Evolutionary conservation across 1,139 yeast genomes (phyloP).

Genomic region (Hansenula lynferdii): DNA sequence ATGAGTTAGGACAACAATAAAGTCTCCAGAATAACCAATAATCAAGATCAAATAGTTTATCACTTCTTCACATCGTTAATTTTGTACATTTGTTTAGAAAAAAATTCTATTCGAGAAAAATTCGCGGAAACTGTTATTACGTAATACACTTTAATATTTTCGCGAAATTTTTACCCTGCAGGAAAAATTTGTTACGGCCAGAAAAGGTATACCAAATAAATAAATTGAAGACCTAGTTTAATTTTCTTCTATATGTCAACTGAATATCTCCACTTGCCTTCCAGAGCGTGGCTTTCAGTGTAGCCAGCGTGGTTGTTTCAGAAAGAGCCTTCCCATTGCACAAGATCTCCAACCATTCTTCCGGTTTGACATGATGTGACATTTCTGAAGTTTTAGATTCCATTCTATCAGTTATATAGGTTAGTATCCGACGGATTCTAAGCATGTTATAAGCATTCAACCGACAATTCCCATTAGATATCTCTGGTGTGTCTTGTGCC

Average conservation of each 20-base stretch:
- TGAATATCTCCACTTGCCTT: slow-evolving; percentile 78
- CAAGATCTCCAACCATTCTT: slow-evolving; percentile 64
- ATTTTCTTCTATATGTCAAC: slow-evolving; percentile 49
- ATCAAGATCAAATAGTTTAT: no score
- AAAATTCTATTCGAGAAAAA: neutral
- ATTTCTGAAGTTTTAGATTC: slow-evolving; percentile 52
- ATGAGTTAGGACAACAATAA: no score
- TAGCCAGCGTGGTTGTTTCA: slow-evolving; percentile 69
- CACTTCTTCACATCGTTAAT: no score
- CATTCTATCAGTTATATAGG: slow-evolving; percentile 66
- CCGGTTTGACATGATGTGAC: slow-evolving; percentile 43
- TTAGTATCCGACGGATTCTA: slow-evolving; percentile 65
- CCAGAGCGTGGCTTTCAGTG: slow-evolving; percentile 83
- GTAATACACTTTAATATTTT: no score
- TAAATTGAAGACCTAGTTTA: no score
- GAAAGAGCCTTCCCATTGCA: slow-evolving; percentile 70
- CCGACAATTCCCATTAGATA: slow-evolving; percentile 47
- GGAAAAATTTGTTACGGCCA: no score
- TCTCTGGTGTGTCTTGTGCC: slow-evolving; percentile 34
- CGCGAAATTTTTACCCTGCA: no score
- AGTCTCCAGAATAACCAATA: no score
- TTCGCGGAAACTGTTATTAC: neutral
- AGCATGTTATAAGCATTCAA: slow-evolving; percentile 79
- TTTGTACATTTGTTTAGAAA: no score
- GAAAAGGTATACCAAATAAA: no score